These are phyloP conservation scores for Moelleriella libera DNA, from an alignment of 2,329 filamentous ascomycete genomes.

Conservation along the genomic window DNA sequence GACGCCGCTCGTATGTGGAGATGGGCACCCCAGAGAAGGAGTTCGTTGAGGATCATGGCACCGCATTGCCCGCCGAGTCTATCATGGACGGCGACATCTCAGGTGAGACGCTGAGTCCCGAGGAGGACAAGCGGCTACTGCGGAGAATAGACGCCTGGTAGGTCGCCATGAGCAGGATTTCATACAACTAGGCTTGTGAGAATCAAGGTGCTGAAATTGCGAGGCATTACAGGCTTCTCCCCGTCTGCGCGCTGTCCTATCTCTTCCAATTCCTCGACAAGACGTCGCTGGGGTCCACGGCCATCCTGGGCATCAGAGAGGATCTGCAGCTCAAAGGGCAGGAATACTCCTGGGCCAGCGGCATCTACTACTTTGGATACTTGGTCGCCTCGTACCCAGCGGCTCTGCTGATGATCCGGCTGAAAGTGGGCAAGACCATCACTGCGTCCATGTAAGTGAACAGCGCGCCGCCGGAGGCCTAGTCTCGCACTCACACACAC, in stretches of 20 bases:
- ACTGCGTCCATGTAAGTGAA: conserved; percentile 7
- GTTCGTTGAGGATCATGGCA: neutral
- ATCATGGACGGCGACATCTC: neutral
- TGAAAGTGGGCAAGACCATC: conserved; percentile 14
- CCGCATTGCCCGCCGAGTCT: neutral
- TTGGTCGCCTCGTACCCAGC: conserved; percentile 17
- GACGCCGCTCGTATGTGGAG: too few species aligned
- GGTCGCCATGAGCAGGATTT: conserved; percentile 16
- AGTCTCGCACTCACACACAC: neutral
- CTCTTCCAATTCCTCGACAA: conserved; percentile 50
- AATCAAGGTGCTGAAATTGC: neutral
- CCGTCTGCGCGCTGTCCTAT: conserved; percentile 35
- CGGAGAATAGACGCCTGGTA: conserved; percentile 43
- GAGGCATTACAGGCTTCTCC: conserved; percentile 28
- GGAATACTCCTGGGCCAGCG: conserved; percentile 35
- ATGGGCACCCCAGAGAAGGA: too few species aligned
- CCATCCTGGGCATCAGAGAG: conserved; percentile 31
- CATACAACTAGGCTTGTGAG: neutral
- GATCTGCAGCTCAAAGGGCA: conserved; percentile 30
- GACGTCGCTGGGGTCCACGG: conserved; percentile 35
- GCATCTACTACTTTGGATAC: conserved; percentile 38
- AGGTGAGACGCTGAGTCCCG: conserved; percentile 6
- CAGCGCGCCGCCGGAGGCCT: neutral
- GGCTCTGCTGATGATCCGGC: conserved; percentile 12
- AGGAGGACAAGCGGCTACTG: conserved; percentile 36